Base-by-base conservation (phyloP, 768 basidiomycete genomes). In the Russula sp. region DNA sequence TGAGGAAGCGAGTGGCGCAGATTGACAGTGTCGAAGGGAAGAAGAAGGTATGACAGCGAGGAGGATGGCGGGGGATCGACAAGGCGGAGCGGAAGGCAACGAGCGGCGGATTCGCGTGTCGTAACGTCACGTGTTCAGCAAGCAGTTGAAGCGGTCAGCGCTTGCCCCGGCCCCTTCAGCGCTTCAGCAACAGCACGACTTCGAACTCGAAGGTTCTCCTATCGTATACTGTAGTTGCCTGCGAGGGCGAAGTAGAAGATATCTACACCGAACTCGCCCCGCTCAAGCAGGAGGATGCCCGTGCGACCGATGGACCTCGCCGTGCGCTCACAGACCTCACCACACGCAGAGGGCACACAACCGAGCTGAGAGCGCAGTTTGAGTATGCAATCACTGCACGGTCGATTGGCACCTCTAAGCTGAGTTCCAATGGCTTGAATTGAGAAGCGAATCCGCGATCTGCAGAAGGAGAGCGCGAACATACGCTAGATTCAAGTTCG, bases 401-500 rank as follows among this genome's bases (percentile, higher is more conserved):
- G 87, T 51, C 79, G 11, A 75, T 84, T 16, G 72, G 67, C 18
- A 76, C 76, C 74, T 88, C 65, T 78, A 81, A 61, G 80, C 80
- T n/a, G 89, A n/a, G n/a, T n/a, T n/a, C n/a, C n/a, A n/a, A 91
- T 34, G 34, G 11, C 34, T 86, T 7, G 84, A 87, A 61, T 90
- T 53, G n/a, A n/a, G 78, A 84, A 78, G 59, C 87, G 88, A 62
- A 77, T 90, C 20, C 88, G n/a, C n/a, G n/a, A 81, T 18, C 75
- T 94, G 59, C 84, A 92, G n/a, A n/a, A 73, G 68, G 88, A 90
- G 71, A 93, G 89, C 70, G n/a, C n/a, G n/a, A n/a, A n/a, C n/a
- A n/a, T n/a, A 94, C 93, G 0, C 76, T 97, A 59, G 92, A 95
- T n/a, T n/a, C n/a, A n/a, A n/a, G n/a, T 74, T 87, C 92, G 30